These are phyloP conservation scores for Sporisorium reilianum DNA, from an alignment of 1,284 basidiomycete genomes.

Conservation along the genomic window DNA sequence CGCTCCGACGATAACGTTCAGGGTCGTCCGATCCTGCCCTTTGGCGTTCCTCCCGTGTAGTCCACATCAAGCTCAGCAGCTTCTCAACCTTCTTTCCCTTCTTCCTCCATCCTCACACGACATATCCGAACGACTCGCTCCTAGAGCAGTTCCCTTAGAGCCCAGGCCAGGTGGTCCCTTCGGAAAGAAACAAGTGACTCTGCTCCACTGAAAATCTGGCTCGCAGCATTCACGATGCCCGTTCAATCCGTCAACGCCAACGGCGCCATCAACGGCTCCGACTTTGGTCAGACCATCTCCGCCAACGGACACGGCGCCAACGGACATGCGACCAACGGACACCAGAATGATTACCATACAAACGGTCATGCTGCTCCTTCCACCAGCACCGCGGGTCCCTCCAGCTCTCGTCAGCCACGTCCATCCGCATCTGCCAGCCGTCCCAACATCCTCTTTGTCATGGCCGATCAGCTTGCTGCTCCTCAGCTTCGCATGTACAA, in stretches of 20 bases:
- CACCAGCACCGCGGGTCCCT: neutral
- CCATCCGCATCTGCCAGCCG: constrained; percentile 2
- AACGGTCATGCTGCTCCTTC: neutral
- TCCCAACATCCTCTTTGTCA: constrained; percentile 42
- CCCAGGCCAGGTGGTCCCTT: no score
- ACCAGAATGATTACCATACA: neutral
- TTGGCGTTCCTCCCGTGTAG: neutral
- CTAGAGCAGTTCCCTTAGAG: neutral
- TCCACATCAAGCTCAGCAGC: neutral
- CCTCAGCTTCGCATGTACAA: constrained; percentile 48
- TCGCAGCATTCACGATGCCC: constrained; percentile 16
- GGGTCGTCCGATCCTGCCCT: no score
- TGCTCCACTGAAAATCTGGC: neutral
- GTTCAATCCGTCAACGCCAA: constrained; percentile 17
- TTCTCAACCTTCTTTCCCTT: neutral
- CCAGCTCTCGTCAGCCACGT: neutral
- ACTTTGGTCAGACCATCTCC: neutral
- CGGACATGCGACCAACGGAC: constrained; percentile 4
- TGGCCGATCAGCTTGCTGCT: constrained; percentile 44
- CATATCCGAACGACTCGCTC: neutral
- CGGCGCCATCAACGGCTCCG: neutral
- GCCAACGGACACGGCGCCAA: constrained; percentile 10
- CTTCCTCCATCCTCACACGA: neutral
- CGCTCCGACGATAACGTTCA: no score
- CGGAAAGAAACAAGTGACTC: no score